Conservation (phyloP, 345 rosid genomes). For the Adansonia digitata region DNA sequence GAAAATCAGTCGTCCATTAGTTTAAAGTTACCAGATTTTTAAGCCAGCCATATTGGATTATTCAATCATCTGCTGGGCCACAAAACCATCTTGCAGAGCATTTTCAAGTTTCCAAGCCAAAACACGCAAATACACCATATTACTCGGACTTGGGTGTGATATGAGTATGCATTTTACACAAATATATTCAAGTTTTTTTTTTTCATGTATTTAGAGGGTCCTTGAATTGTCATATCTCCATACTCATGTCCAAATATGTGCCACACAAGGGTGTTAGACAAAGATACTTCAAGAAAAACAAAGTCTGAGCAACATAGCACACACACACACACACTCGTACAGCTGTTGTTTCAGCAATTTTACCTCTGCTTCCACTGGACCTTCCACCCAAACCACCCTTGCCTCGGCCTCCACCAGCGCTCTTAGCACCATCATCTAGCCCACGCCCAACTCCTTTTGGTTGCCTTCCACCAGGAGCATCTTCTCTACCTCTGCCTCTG, state of each 20-base stretch:
- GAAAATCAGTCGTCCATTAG: background rate
- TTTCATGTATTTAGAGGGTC: no score
- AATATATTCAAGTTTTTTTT: no score
- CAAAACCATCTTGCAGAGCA: background rate
- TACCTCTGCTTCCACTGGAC: conserved; percentile 58
- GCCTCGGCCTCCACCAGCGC: conserved; percentile 40
- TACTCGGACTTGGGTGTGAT: no score
- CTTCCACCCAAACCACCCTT: conserved; percentile 59
- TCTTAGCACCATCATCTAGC: conserved; percentile 58
- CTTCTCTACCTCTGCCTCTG: conserved; percentile 84
- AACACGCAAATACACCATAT: no score
- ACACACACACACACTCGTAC: no score
- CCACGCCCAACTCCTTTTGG: conserved; percentile 67
- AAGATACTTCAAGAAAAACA: no score
- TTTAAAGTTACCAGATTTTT: background rate
- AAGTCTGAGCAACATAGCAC: no score
- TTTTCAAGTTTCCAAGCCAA: no score
- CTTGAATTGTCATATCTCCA: no score
- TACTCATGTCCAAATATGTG: no score
- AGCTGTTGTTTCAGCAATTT: background rate
- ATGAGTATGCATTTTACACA: no score
- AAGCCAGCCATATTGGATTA: background rate
- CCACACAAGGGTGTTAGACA: no score
- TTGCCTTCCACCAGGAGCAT: conserved; percentile 57
- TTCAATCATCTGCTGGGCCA: background rate